phyloP scores from a whole-genome alignment of 1,284 basidiomycete species.

The Apiotrichum laibachii region DNA sequence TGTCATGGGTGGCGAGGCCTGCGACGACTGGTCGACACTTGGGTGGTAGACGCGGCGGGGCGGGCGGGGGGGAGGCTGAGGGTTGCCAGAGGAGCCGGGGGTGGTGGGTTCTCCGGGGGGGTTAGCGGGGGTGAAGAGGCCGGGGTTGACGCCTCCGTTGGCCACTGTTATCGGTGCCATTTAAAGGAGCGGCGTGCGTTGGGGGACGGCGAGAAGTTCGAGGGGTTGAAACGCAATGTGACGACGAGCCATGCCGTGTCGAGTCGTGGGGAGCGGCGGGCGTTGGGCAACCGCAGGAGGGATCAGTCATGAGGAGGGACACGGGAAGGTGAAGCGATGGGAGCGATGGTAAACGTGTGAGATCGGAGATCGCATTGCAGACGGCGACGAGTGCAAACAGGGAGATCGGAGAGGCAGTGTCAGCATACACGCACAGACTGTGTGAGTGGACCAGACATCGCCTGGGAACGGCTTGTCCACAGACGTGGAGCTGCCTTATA shows the following conservation, averaged over 20 bases:
- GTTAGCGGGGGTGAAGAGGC: constrained; percentile 20
- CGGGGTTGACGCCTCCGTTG: constrained; percentile 20
- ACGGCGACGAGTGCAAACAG: no score
- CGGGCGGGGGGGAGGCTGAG: constrained; percentile 39
- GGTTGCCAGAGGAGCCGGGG: constrained; percentile 13
- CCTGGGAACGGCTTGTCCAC: no score
- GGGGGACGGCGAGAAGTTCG: no score
- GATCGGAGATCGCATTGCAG: no score
- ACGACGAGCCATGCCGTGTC: neutral
- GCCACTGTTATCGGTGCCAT: constrained; percentile 1
- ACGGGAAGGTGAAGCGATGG: no score
- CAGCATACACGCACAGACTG: no score
- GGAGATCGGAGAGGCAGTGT: no score
- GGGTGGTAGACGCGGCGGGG: constrained; percentile 35
- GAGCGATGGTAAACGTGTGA: no score
- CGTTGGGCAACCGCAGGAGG: no score
- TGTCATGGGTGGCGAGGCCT: constrained; percentile 17
- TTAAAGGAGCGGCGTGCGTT: neutral
- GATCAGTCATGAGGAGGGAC: no score
- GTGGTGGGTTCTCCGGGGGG: neutral
- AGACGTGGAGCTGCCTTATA: neutral
- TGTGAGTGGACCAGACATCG: no score
- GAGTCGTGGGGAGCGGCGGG: no score
- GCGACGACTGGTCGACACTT: constrained; percentile 13
- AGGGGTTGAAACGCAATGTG: neutral